Evolutionary conservation across 345 rosid species (phyloP).

Genomic region (Hirschfeldia incana): DNA sequence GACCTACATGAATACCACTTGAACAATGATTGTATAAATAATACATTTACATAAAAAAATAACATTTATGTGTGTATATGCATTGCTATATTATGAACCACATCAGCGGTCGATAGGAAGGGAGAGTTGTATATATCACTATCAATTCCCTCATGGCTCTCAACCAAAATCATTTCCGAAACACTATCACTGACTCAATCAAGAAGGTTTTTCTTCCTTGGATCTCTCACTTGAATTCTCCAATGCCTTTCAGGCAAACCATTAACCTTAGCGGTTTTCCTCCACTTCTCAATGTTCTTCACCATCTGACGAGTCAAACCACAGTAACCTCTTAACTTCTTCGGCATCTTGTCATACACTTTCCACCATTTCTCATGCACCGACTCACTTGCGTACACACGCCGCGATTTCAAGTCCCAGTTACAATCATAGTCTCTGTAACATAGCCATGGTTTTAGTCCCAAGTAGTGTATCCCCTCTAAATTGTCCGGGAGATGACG

Average conservation of each 20-base stretch:
- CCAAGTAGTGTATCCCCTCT: slow-evolving; percentile 67
- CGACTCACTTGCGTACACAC: slow-evolving; percentile 61
- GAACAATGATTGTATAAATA: not conserved
- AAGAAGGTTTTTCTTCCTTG: slow-evolving; percentile 44
- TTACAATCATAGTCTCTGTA: slow-evolving; percentile 90
- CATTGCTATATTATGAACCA: not conserved
- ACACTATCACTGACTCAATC: not conserved
- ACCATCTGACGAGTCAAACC: slow-evolving; percentile 44
- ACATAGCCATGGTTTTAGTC: slow-evolving; percentile 92
- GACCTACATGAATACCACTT: not conserved
- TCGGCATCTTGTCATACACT: slow-evolving; percentile 68
- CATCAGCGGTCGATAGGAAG: no score
- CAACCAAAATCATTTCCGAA: not conserved
- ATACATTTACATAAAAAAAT: not conserved
- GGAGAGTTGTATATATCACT: no score
- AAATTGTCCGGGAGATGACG: not conserved
- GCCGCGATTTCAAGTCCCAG: slow-evolving; percentile 57
- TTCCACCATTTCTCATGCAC: slow-evolving; percentile 75
- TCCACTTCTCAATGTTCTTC: slow-evolving; percentile 53
- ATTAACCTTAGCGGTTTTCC: slow-evolving; percentile 46
- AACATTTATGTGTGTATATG: not conserved
- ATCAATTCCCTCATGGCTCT: not conserved
- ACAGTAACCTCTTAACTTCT: slow-evolving; percentile 55
- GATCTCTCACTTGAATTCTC: slow-evolving; percentile 57
- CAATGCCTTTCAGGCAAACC: slow-evolving; percentile 56